Base-by-base conservation (phyloP, 202 grass and related monocot species). In the Digitaria exilis region DNA sequence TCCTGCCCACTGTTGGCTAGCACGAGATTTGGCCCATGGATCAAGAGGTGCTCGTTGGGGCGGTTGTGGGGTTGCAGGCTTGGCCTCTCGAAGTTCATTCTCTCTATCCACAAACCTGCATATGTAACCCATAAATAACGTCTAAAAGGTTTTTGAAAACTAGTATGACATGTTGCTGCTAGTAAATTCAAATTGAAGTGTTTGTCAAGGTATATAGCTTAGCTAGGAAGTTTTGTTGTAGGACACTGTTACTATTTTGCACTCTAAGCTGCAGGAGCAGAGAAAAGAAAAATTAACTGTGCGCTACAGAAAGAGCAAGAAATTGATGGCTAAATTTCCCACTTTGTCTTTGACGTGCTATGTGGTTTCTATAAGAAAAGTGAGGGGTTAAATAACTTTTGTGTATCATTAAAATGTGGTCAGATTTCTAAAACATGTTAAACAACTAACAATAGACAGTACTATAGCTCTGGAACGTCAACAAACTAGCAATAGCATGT, bases 91-190 rank as follows among this genome's bases (percentile, higher is more conserved):
- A 35, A 98, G 91, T 46, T 98, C 96, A 17, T 98, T 95, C 55
- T 98, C 92, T 88, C 96, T 93, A 59, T 95, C 92, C 1, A 98
- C 89, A 41, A 98, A 98, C 83, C 96, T 98, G 89, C 24, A 59
- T 30, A 85, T 7, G 12, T 19, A 26, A 46, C 22, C 56, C 6
- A 64, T 83, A 45, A 70, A 78, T 30, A 73, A 6, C n/a, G n/a
- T 16, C 16, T 31, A 75, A 9, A 56, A 32, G 11, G 7, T 2
- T 26, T n/a, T 25, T 0, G 1, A 13, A 62, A 62, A 46, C 24
- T 62, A 24, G 4, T 15, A 43, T 44, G 4, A 18, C 50, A 57
- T 24, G 55, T 4, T 25, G 51, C 9, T 56, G 56, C 56, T 14
- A 58, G 4, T 58, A 26, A 58, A 26, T 26, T 13, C 22, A 26